Evolutionary conservation across 768 basidiomycete genomes (phyloP).

Genomic region (Boletus edulis): DNA sequence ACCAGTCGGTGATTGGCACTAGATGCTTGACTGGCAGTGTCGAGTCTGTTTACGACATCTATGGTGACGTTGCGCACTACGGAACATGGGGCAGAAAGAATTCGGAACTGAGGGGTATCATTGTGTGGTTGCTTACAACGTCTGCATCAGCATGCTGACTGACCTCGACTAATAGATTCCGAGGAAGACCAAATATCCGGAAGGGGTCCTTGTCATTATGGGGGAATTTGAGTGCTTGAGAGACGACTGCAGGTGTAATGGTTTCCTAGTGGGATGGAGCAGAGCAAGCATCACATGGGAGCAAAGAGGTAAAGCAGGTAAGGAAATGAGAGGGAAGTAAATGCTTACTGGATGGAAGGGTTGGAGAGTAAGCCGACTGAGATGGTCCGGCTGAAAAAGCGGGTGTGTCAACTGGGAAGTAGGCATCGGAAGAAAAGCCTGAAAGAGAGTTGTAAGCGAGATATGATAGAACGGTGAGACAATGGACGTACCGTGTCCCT

Average conservation of each 20-base stretch:
- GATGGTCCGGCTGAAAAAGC: constrained; percentile 40
- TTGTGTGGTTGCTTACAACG: not conserved
- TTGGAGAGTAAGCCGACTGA: constrained; percentile 37
- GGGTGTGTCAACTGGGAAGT: constrained; percentile 37
- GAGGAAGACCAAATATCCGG: constrained; percentile 71
- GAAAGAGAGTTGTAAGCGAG: not conserved
- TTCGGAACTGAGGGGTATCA: constrained; percentile 49
- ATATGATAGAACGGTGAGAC: not conserved
- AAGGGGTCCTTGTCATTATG: constrained; percentile 47
- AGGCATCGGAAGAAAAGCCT: constrained; percentile 47
- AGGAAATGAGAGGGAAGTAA: not conserved
- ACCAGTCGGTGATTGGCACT: constrained; percentile 58
- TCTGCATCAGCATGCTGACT: constrained; percentile 14
- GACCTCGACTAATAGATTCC: constrained; percentile 69
- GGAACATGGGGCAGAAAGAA: constrained; percentile 69
- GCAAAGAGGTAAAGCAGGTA: not conserved
- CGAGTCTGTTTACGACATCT: constrained; percentile 49
- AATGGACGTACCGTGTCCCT: constrained; percentile 19
- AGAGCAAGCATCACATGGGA: not conserved
- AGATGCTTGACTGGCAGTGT: constrained; percentile 44
- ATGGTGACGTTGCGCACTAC: constrained; percentile 71
- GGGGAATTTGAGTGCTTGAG: constrained; percentile 46
- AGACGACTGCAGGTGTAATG: constrained; percentile 34
- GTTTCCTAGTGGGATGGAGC: constrained; percentile 27
- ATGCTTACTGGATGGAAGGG: constrained; percentile 42